Base-by-base conservation (phyloP, 2,329 filamentous ascomycete genomes). In the Cryphonectria japonica region DNA sequence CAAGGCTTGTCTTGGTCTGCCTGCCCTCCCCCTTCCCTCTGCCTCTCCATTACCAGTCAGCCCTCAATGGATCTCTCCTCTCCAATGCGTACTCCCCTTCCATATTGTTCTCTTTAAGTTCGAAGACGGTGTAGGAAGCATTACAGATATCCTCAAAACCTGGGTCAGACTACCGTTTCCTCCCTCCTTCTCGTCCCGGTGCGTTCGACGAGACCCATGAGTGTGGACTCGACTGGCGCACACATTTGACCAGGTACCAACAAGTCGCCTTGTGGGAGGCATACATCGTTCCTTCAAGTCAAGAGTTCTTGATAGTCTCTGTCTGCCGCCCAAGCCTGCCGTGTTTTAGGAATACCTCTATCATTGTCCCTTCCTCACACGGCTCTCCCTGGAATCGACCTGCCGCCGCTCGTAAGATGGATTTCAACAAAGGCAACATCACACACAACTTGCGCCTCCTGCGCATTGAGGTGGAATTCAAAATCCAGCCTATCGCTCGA, bases 361-460 rank as follows among this genome's bases (percentile, higher is more conserved):
- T 14, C 29, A 32, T 16, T 32, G 54, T 32, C 5, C 0, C 52
- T 57, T 57, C n/a, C 14, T 32, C 26, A 19, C 54, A 32, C 29
- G 2, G 14, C 26, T 16, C 52, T 6, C 26, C 13, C 54, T 50
- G 46, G 46, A 34, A 3, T 26, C n/a, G 7, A 19, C 14, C 22
- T 57, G n/a, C 26, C 14, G 34, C 19, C 9, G n/a, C n/a, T 1
- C 22, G 1, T 22, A 63, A 14, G 26, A 37, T 29, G 57, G 46
- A 66, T 5, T 14, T 34, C 26, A 26, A 39, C 2, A 68, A 43
- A 8, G 26, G 29, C 6, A 52, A 16, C 26, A 62, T 34, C 59
- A 69, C 62, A 16, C 54, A 66, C 14, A 57, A 54, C 6, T 34
- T 72, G 39, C 61, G n/a, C 4, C 54, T 72, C n/a, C 16, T 39